Evolutionary conservation across 495 filamentous ascomycete genomes (phyloP).

Genomic region (Saxophila tyrrhenica): DNA sequence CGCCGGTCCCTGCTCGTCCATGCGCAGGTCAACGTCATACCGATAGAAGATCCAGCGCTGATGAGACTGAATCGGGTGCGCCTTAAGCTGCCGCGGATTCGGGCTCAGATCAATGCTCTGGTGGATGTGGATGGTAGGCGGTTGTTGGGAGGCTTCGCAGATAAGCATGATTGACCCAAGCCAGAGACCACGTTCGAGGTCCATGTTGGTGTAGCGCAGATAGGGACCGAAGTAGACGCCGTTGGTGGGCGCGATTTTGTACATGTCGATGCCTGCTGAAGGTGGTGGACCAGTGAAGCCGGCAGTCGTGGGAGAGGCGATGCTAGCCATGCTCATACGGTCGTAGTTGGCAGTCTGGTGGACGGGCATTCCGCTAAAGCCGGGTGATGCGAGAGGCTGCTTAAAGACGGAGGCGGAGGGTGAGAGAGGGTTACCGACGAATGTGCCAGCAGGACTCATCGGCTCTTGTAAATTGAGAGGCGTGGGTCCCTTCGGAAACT

Average conservation of each 20-base stretch:
- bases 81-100: constrained; percentile 80
- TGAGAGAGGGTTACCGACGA: constrained; percentile 57
- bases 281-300: constrained; percentile 81
- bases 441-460: constrained; percentile 69
- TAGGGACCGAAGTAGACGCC: constrained; percentile 99
- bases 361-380: constrained; percentile 24
- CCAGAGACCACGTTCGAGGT: constrained; percentile 84
- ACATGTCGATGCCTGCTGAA: constrained; percentile 75
- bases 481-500: constrained; percentile 87
- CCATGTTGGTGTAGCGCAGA: constrained; percentile 93
- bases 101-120: constrained; percentile 82
- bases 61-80: constrained; percentile 73
- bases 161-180: constrained; percentile 72
- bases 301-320: constrained; percentile 48
- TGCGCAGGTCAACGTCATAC: constrained; percentile 83
- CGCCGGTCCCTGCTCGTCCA: constrained; percentile 70
- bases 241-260: constrained; percentile 85
- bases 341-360: constrained; percentile 48
- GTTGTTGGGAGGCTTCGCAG: constrained; percentile 73
- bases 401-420: constrained; percentile 54
- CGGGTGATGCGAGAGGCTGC: constrained; percentile 60
- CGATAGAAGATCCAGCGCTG: constrained; percentile 93
- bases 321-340: constrained; percentile 50
- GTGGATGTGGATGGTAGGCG: constrained; percentile 93
- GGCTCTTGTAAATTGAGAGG: constrained; percentile 72